Conservation (phyloP, 768 basidiomycete genomes). For the Leccinum barrowsii region DNA sequence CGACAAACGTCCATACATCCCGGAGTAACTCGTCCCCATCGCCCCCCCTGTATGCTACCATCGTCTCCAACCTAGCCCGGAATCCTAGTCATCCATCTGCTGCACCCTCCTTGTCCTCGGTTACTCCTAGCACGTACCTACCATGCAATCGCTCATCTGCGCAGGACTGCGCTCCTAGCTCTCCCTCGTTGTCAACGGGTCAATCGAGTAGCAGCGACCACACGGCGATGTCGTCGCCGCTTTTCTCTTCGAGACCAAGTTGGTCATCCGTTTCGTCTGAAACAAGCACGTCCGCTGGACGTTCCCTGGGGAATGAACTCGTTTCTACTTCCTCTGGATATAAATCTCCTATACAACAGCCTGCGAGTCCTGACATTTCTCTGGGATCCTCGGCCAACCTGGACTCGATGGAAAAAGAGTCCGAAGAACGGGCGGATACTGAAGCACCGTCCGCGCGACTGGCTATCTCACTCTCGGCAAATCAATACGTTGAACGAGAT, state of each 20-base stretch:
- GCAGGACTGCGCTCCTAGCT: constrained; percentile 9
- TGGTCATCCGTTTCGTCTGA: constrained; percentile 28
- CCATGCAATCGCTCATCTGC: constrained; percentile 13
- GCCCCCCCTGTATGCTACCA: constrained; percentile 25
- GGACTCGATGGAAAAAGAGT: constrained; percentile 16
- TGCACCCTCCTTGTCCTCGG: constrained; percentile 4
- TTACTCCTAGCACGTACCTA: constrained; percentile 3
- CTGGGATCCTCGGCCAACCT: constrained; percentile 11
- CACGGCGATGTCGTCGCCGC: constrained; percentile 5
- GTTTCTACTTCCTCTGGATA: constrained; percentile 6
- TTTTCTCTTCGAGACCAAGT: constrained; percentile 17
- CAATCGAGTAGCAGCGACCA: constrained; percentile 17
- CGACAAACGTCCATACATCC: constrained; percentile 6
- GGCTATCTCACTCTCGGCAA: constrained; percentile 21
- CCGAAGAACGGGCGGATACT: constrained; percentile 14
- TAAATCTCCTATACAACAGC: constrained; percentile 17
- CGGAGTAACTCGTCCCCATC: constrained; percentile 10
- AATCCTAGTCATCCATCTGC: constrained; percentile 10
- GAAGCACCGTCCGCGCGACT: constrained; percentile 16
- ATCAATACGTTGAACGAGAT: constrained; percentile 54
- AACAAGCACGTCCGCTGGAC: constrained; percentile 7
- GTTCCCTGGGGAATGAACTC: constrained; percentile 16
- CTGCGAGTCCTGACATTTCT: constrained; percentile 26
- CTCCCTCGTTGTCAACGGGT: constrained; percentile 14
- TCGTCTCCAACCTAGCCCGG: constrained; percentile 20